These are phyloP conservation scores for Polygonum maritimum DNA, from an alignment of 148 eudicot genomes.

Conservation along the genomic window DNA sequence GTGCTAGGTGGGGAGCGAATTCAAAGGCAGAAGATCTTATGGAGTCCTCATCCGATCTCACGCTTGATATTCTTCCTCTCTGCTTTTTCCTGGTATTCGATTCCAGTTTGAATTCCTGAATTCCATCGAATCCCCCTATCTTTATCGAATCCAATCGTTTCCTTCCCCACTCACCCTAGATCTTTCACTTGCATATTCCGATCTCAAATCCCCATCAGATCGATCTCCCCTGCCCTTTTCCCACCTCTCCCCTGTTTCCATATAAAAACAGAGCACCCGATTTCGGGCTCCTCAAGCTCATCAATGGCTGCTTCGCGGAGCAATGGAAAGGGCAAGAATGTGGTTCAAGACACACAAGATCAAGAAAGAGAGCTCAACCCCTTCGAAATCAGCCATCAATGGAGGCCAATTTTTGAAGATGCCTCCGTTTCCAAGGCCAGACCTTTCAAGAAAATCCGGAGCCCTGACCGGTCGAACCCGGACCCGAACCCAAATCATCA, in stretches of 20 bases:
- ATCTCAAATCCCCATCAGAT: neutral
- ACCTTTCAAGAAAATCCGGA: constrained; percentile 1
- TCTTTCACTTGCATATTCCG: constrained; percentile 3
- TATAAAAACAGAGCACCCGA: neutral
- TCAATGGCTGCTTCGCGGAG: constrained; percentile 1
- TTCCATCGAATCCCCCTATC: constrained; percentile 7
- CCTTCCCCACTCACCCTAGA: neutral
- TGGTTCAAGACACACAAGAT: neutral
- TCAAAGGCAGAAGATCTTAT: neutral
- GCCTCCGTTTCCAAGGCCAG: neutral
- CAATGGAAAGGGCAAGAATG: neutral
- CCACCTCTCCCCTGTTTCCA: neutral
- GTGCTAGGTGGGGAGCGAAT: neutral
- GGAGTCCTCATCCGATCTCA: neutral
- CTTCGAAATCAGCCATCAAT: neutral
- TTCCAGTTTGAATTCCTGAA: neutral
- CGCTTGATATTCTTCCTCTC: neutral
- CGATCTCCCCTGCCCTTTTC: neutral
- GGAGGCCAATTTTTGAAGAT: constrained; percentile 4
- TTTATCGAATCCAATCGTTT: constrained; percentile 6
- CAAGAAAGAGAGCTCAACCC: neutral
- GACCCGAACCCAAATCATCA: neutral
- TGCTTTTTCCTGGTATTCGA: neutral
- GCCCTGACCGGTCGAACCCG: neutral
- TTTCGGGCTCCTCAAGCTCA: neutral